Base-by-base conservation (phyloP, 495 filamentous ascomycete species). In the Penicillium atrosanguineum region DNA sequence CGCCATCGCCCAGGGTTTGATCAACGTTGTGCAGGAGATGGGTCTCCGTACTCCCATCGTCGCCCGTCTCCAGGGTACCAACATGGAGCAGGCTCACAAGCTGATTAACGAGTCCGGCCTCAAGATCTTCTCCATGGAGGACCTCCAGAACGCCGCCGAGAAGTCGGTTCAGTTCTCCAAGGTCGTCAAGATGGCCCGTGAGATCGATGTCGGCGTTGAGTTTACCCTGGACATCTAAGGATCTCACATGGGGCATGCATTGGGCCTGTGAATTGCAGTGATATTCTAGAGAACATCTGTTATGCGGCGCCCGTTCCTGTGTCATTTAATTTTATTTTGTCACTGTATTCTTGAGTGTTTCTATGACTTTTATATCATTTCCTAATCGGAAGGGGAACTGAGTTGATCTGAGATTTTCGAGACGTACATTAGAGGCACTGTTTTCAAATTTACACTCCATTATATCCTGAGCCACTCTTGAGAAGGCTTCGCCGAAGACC, bases 51-150 rank as follows among this genome's bases (percentile, higher is more conserved):
- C 93, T 59, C 94, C 94, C 62, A 95, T 98, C 68, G 87, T 98
- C 66, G 93, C 93, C 58, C 85, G 94, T 69, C 82, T 98, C 60
- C 94, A 98, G 78, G 94, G 94, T 63, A 98, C 94, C 70, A 98
- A 98, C 80, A 92, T 96, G 88, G 91, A 97, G 76, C 80, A 88
- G 71, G 94, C 94, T 57, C 89, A 92, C 71, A 85, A 91, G 75
- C 77, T 97, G 73, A 91, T 98, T 78, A 95, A 96, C 78, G 91
- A 97, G 64, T 95, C 91, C 44, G 94, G 95, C 59, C 83, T 97
- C 63, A 98, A 97, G 86, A 98, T 98, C 75, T 98, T 98, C 82
- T 95, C 89, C 49, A 97, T 98, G 57, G 94, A 98, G 66, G 95
- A 98, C 77, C 83, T 98, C 58, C 95, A 97, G 77, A 93, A 73